Percentiles rank a stretch among this genome's conserved stretches.
phyloP scores from a whole-genome alignment of 805 yeast genomes.

The Wickerhamiella bombiphila region DNA sequence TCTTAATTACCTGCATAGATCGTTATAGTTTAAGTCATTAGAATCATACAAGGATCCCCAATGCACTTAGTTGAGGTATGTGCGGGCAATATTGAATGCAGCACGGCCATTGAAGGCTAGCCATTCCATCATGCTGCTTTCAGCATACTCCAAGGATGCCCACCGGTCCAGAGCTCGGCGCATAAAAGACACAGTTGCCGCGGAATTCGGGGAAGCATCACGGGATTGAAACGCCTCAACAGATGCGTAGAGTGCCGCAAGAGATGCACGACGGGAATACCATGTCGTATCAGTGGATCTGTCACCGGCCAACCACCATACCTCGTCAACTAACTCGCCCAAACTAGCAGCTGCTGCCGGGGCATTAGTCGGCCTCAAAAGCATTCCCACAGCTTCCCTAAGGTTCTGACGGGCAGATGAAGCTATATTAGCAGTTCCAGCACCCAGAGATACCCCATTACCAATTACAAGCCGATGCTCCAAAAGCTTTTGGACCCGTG shows the following conservation, averaged over 20 bases:
- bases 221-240: constrained; percentile 64
- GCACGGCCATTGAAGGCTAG: constrained; percentile 50
- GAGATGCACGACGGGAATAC: constrained; percentile 73
- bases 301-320: constrained; percentile 69
- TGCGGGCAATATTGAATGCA: constrained; percentile 41
- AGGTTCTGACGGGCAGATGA: background rate
- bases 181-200: constrained; percentile 50
- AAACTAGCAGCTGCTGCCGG: constrained; percentile 48
- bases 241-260: constrained; percentile 56
- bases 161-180: constrained; percentile 41
- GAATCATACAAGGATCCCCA: background rate
- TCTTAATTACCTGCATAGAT: no score
- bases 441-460: constrained; percentile 26
- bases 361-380: constrained; percentile 52
- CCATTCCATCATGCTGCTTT: constrained; percentile 64
- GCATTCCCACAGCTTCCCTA: constrained; percentile 38
- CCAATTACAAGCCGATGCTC: constrained; percentile 31
- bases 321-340: constrained; percentile 66
- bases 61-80: constrained; percentile 2
- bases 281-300: constrained; percentile 66
- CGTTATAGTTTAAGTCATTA: background rate
- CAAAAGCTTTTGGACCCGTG: constrained; percentile 27
- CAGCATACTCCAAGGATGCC: constrained; percentile 41
- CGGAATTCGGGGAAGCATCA: constrained; percentile 44
- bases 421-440: constrained; percentile 9